These are phyloP conservation scores for Withania somnifera DNA, from an alignment of 305 asterid genomes.

Conservation along the genomic window DNA sequence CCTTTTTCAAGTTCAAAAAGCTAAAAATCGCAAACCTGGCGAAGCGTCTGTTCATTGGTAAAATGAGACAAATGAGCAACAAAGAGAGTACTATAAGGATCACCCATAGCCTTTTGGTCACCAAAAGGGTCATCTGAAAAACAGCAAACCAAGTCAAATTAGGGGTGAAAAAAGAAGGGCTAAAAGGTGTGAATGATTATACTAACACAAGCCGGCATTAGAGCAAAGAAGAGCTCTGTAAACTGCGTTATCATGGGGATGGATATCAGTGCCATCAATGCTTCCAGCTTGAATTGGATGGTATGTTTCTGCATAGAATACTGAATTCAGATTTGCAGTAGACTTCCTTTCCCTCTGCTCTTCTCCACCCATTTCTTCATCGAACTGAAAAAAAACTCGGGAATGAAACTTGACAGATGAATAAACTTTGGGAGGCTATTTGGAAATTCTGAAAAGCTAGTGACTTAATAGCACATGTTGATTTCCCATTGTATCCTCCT, in stretches of 20 bases:
- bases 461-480: too few relatives aligned
- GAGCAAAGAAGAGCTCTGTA: slow-evolving; percentile 82
- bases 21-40: slow-evolving; percentile 25
- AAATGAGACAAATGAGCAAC: slow-evolving; percentile 73
- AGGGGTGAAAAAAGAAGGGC: background rate
- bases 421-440: background rate
- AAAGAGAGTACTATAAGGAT: slow-evolving; percentile 79
- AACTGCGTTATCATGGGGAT: slow-evolving; percentile 76
- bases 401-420: background rate
- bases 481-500: background rate
- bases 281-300: slow-evolving; percentile 97
- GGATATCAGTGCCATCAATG: slow-evolving; percentile 85
- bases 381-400: background rate
- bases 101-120: slow-evolving; percentile 67
- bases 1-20: background rate
- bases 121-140: slow-evolving; percentile 78
- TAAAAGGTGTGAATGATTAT: background rate
- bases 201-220: slow-evolving; percentile 68
- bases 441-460: too few relatives aligned
- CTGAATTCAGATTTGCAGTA: slow-evolving; percentile 36
- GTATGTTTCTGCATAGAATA: slow-evolving; percentile 68
- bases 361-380: background rate
- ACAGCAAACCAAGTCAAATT: background rate
- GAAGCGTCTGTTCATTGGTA: slow-evolving; percentile 71
- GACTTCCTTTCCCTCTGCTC: slow-evolving; percentile 4